Evolutionary conservation across 1,284 basidiomycete genomes (phyloP), one percentile per base, ranked within the genome.

Genomic region (Trichosporon sp.): DNA sequence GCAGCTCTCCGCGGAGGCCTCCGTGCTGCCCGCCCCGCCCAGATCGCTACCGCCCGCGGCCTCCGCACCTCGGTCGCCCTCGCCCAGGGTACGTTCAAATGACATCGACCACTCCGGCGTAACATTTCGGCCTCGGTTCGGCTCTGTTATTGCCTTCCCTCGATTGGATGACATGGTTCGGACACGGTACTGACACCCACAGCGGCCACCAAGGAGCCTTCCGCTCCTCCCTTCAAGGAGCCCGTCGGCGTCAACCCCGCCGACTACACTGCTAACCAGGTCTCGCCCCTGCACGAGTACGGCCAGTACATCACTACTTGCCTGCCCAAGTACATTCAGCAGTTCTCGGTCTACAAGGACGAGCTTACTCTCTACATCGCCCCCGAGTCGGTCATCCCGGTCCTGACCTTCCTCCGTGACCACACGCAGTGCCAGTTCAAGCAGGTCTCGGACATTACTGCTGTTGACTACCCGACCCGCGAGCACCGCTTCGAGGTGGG

Each of bases 401-500:
- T 92, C 59, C 84, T 99, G 71, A 90, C 88, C 19, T 99, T 99
- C 85, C 85, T 99, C 66, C 89, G 95, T 68, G 95, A 99, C 82
- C 96, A 99, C 82, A 87, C 90, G 3, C 92, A 95, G 80, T 94
- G 91, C 74, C 95, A 96, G 78, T 99, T 91, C 85, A 97, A 96
- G 83, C 82, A 84, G 62, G 84, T 90, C 68, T 90, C 96, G 85
- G 95, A 99, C 78, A 90, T 99, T 75, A 92, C 89, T 65, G 96
- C 92, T 46, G 95, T 90, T 32, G 96, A 99, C 83, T 98, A 88
- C 78, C 96, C 96, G 1, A 92, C 95, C 74, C 85, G 91, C 69
- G 87, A 90, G 71, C 91, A 95, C 80, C 87, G 96, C 65, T 99
- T 99, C 81, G 96, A 99, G 83, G 79, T 78, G 61, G 65, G 78